Evolutionary conservation across 1,284 basidiomycete species (phyloP), one percentile per base, ranked within the genome.

Genomic region (Omphalotus olearius): DNA sequence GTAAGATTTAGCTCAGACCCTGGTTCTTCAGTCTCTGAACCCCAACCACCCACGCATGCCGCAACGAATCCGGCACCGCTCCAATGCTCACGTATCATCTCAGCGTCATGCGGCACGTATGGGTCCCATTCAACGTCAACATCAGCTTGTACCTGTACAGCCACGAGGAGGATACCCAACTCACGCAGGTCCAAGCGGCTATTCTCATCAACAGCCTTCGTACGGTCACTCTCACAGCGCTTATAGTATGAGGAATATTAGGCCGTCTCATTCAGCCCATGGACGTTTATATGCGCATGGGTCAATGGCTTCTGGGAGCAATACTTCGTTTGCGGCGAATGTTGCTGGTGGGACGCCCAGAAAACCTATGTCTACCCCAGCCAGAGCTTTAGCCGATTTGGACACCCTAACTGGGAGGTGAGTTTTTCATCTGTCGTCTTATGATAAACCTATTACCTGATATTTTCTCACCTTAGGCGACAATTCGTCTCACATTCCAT

Each of bases 401-500:
- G 78, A 80, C 63, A 74, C 76, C 14, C 67, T 72, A 26, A 58
- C 64, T 51, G 84, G 83, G 52, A 73, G 83, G 83, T 85, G 66
- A 58, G 78, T 69, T 48, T 52, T 36, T 42, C 53, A 37, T 45
- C 9, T 54, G 47, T 10, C 7, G 47, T 10, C 7, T 51, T 55
- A 46, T 52, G 42, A 30, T 25, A 26, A 33, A 56, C 38, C 44
- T 35, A 35, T 47, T 17, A 43, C 47, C 47, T 30, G 38, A 35
- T 10, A 45, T 30, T 47, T 25, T 16, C 37, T 2, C n/a, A 9
- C 38, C 39, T 37, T 57, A 84, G 84, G 55, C 71, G 77, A 57
- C 67, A 72, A 35, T 88, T 88, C 65, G 71, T 85, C 52, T 72
- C 71, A 60, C 64, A 71, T 18, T 83, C 83, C 13, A 73, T 88